Evolutionary conservation across 2,329 filamentous ascomycete species (phyloP), one percentile per base, ranked within the genome.

Genomic region (Trichophyton mentagrophytes): DNA sequence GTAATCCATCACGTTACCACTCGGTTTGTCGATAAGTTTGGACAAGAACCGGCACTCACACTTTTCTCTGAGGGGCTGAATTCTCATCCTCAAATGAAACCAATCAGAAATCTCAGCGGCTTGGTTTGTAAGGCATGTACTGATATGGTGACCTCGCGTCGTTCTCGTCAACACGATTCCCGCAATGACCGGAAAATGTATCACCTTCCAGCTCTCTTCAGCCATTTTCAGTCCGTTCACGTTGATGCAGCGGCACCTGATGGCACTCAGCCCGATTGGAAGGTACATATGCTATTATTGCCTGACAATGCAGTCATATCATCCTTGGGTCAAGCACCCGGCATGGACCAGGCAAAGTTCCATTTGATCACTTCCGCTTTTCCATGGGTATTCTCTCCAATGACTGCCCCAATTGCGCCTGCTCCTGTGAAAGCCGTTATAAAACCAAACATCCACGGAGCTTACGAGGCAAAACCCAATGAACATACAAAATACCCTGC

Each of bases 1-100:
- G 76, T 88, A 8, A 78, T 91, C 47, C 78, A 86, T 67, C 83
- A 87, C 68, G 73, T 85, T 58, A 77, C 81, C 61, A 78, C 79
- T 60, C 78, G 77, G 40, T 89, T 85, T 67, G 76, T 79, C 49
- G 71, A 79, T 15, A 77, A 77, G 57, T 89, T 85, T 69, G 74
- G 74, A 15, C 78, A 84, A 62, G 77, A 79, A 46, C 81, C 83
- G 0, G 76, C 79, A 7, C 68, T 90, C 38, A 72, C 72, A 11
- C 78, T 85, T 71, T 83, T 87, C 63, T 81, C 79, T 61, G 84
- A 83, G 60, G 80, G 79, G 1, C 67, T 85, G 36, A 78, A 78
- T n/a, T 79, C 78, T 57, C 78, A 79, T 60, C 79, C 79, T 64
- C 78, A 81, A 38, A 82, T 86, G 78, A 78, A 79, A 42, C 77